Conservation (phyloP, 164 flowering plant species). For the Vitis rotundifolia region DNA sequence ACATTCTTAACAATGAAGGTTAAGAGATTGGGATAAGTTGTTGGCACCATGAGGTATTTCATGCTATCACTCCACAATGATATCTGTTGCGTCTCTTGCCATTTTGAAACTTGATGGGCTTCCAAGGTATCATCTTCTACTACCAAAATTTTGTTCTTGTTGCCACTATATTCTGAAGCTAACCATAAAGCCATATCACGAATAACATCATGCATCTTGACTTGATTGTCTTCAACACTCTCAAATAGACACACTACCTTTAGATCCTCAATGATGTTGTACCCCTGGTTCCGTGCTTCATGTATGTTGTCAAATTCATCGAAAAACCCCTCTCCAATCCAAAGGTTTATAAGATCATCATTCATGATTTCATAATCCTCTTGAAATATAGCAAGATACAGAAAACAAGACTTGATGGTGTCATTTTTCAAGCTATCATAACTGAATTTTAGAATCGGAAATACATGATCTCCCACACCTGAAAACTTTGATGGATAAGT, state of each 20-base stretch:
- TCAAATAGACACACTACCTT: constrained; percentile 1
- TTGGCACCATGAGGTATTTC: background rate
- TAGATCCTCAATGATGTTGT: background rate
- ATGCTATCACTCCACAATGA: background rate
- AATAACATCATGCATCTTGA: constrained; percentile 19
- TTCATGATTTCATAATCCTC: background rate
- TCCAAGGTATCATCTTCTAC: background rate
- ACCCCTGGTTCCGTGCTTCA: background rate
- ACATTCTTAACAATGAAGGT: constrained; percentile 2
- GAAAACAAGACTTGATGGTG: constrained; percentile 3
- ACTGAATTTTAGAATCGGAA: constrained; percentile 10
- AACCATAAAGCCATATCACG: constrained; percentile 27
- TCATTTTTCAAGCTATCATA: constrained; percentile 12
- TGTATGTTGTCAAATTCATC: background rate
- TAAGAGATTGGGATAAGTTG: background rate
- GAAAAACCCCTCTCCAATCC: constrained; percentile 11
- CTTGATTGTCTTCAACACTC: background rate
- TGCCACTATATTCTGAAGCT: background rate
- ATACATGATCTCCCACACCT: constrained; percentile 11
- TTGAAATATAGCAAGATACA: constrained; percentile 10
- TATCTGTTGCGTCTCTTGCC: background rate
- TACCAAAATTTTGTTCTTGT: too few species aligned
- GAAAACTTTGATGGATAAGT: background rate
- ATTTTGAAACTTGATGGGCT: background rate
- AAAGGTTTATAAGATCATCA: background rate